Evolutionary conservation across 2,329 filamentous ascomycete species (phyloP).

Genomic region (Orbilia ellipsospora): DNA sequence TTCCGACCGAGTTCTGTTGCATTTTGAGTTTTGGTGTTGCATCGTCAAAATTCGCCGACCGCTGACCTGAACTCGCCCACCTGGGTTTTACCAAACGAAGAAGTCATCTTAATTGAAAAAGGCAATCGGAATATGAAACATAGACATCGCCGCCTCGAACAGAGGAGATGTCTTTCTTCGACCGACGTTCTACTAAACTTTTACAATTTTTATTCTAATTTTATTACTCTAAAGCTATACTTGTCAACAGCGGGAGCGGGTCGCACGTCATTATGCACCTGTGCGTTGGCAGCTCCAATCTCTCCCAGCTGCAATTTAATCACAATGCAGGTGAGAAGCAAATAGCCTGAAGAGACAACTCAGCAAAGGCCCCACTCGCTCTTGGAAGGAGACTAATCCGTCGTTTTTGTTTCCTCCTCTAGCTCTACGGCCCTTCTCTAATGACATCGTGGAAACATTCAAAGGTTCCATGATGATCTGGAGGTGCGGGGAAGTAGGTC

Average conservation of each 20-base stretch:
- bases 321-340: conserved; percentile 47
- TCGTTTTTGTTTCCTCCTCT: background rate
- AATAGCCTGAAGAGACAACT: conserved; percentile 55
- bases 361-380: conserved; percentile 32
- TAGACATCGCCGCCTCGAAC: conserved; percentile 15
- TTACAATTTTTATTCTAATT: conserved; percentile 22
- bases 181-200: conserved; percentile 47
- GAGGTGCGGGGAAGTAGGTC: conserved; percentile 12
- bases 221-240: conserved; percentile 28
- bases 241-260: conserved; percentile 52
- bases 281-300: conserved; percentile 48
- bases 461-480: background rate
- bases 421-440: background rate
- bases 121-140: conserved; percentile 17
- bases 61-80: conserved; percentile 22
- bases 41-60: conserved; percentile 33
- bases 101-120: conserved; percentile 15
- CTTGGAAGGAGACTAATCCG: conserved; percentile 19
- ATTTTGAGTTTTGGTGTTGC: conserved; percentile 53
- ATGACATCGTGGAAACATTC: too few species aligned
- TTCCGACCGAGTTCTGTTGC: conserved; percentile 44
- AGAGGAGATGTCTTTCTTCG: conserved; percentile 18
- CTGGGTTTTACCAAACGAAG: background rate
- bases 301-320: conserved; percentile 8
- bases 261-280: conserved; percentile 55